These are phyloP conservation scores for Penicillium nucicola DNA, from an alignment of 495 filamentous ascomycete genomes.

Conservation along the genomic window DNA sequence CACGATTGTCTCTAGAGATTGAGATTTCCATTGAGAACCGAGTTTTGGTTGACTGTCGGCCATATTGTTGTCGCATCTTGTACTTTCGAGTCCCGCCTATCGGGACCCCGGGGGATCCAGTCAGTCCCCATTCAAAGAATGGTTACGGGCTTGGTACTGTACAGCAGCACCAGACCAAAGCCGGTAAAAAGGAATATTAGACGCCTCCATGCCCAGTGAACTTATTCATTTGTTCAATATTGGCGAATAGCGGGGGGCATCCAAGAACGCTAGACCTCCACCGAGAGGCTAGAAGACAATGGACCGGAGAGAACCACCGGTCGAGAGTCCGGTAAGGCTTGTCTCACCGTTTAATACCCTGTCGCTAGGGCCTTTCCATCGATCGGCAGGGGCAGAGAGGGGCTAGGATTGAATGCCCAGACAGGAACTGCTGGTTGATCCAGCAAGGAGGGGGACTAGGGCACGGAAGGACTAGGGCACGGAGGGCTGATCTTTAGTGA, in stretches of 20 bases:
- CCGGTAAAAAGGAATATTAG: too few relatives aligned
- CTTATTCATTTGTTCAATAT: background rate
- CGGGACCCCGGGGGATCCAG: too few relatives aligned
- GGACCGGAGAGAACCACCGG: conserved; percentile 1
- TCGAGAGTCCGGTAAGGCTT: conserved; percentile 8
- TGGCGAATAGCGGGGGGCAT: background rate
- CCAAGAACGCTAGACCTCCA: background rate
- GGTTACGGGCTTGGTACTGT: too few relatives aligned
- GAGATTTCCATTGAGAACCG: too few relatives aligned
- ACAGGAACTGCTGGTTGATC: background rate
- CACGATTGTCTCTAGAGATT: too few relatives aligned
- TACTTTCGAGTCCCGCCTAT: too few relatives aligned
- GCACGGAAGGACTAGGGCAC: background rate
- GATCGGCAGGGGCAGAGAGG: conserved; percentile 7
- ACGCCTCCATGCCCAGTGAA: too few relatives aligned
- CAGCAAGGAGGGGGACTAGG: conserved; percentile 1
- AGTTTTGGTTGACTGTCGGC: too few relatives aligned
- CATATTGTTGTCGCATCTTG: too few relatives aligned
- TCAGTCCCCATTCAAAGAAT: too few relatives aligned
- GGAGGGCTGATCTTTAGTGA: background rate
- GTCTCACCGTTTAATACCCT: conserved; percentile 1
- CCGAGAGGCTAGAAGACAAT: background rate
- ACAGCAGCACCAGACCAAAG: too few relatives aligned
- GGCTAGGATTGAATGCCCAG: background rate
- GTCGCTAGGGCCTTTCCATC: background rate